phyloP scores from a whole-genome alignment of 768 basidiomycete species.

The Cantharellus anzutake region DNA sequence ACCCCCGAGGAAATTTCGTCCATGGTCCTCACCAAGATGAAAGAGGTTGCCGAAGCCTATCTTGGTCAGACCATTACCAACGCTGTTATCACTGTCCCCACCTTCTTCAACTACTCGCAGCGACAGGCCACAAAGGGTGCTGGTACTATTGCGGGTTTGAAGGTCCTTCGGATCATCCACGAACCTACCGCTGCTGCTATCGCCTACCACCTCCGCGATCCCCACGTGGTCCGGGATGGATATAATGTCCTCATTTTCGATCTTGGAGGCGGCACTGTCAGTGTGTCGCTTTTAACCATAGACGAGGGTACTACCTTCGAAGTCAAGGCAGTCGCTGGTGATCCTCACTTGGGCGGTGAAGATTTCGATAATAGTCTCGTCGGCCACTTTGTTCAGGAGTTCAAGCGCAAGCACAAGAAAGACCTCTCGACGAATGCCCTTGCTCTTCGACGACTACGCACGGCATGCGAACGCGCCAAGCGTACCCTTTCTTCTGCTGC shows the following conservation, averaged over 20 bases:
- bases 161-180: constrained; percentile 32
- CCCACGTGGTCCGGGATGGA: constrained; percentile 26
- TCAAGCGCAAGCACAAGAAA: constrained; percentile 35
- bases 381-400: constrained; percentile 30
- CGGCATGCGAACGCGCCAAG: constrained; percentile 32
- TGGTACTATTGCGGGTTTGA: constrained; percentile 29
- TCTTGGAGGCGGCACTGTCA: constrained; percentile 32
- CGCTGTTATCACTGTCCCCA: constrained; percentile 30
- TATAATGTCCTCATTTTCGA: constrained; percentile 34
- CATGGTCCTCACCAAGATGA: constrained; percentile 48
- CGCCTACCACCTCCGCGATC: constrained; percentile 46
- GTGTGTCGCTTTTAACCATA: constrained; percentile 31
- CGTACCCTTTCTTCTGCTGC: constrained; percentile 32
- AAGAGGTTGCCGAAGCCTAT: constrained; percentile 52
- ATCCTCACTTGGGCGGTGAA: constrained; percentile 33
- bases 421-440: constrained; percentile 27
- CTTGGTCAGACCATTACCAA: constrained; percentile 39
- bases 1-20: constrained; percentile 51
- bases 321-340: constrained; percentile 31
- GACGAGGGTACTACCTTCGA: constrained; percentile 30
- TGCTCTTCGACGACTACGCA: constrained; percentile 27
- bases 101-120: constrained; percentile 36
- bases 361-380: constrained; percentile 35
- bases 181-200: constrained; percentile 51
- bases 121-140: constrained; percentile 33